Evolutionary conservation across 2,329 filamentous ascomycete species (phyloP).

Genomic region (Claviceps pazoutovae): DNA sequence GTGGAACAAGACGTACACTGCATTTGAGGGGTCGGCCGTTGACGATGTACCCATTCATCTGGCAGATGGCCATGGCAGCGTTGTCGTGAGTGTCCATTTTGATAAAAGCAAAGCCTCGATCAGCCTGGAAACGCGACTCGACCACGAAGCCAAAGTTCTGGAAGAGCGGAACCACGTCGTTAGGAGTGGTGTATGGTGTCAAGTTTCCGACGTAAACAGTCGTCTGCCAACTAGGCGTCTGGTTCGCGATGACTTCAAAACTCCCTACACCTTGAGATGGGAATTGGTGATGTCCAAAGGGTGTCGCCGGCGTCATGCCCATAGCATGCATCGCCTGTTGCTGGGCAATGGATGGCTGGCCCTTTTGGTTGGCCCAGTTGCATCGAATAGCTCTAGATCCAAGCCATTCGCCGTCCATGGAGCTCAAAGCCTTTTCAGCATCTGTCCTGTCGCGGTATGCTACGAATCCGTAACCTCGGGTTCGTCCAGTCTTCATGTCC

Average conservation of each 20-base stretch:
- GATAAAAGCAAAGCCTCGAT: constrained; percentile 95
- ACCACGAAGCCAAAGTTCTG: constrained; percentile 97
- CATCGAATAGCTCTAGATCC: constrained; percentile 95
- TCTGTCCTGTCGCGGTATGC: constrained; percentile 89
- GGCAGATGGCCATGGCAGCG: constrained; percentile 95
- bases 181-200: constrained; percentile 93
- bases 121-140: constrained; percentile 94
- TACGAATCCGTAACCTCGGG: constrained; percentile 93
- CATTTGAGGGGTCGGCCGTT: constrained; percentile 95
- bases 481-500: constrained; percentile 99
- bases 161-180: constrained; percentile 93
- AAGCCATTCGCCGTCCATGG: constrained; percentile 99
- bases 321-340: constrained; percentile 94
- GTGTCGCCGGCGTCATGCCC: constrained; percentile 95
- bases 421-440: constrained; percentile 88
- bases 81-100: constrained; percentile 99
- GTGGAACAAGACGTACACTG: constrained; percentile 58
- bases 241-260: constrained; percentile 90
- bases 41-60: constrained; percentile 94
- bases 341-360: constrained; percentile 96
- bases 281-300: constrained; percentile 95
- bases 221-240: constrained; percentile 96
- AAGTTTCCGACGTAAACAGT: constrained; percentile 97
- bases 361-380: constrained; percentile 99
- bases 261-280: constrained; percentile 92